Percentiles rank a stretch among this genome's conserved stretches.
Evolutionary conservation across 2,329 filamentous ascomycete species (phyloP).

Genomic region (Scedosporium apiospermum): DNA sequence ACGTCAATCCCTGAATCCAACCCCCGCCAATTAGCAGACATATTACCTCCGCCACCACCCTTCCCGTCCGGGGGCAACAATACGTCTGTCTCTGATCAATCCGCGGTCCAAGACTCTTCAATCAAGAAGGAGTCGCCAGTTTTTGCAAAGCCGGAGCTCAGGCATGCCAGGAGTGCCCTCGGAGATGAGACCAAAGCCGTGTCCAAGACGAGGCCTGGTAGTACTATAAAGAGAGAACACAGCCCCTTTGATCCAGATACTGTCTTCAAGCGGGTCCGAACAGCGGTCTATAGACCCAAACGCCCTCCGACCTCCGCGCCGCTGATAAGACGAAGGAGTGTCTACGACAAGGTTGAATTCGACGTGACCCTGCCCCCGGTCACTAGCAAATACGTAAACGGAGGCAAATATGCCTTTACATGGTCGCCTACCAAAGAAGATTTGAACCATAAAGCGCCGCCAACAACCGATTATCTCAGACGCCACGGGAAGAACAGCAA

Average conservation of each 20-base stretch:
- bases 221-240: slow-evolving; percentile 34
- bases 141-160: slow-evolving; percentile 51
- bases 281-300: slow-evolving; percentile 27
- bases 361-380: slow-evolving; percentile 42
- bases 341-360: slow-evolving; percentile 47
- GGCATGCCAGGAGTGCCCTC: slow-evolving; percentile 46
- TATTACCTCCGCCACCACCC: slow-evolving; percentile 4
- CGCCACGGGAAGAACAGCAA: slow-evolving; percentile 33
- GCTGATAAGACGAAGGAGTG: slow-evolving; percentile 28
- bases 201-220: slow-evolving; percentile 12
- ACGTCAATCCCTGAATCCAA: slow-evolving; percentile 9
- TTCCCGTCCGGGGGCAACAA: slow-evolving; percentile 8
- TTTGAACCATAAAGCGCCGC: slow-evolving; percentile 23
- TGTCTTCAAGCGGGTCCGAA: slow-evolving; percentile 48
- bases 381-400: slow-evolving; percentile 49
- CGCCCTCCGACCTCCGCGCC: slow-evolving; percentile 11
- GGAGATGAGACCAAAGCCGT: slow-evolving; percentile 28
- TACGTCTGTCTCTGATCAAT: not conserved
- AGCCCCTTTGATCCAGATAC: slow-evolving; percentile 50
- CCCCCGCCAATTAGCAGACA: slow-evolving; percentile 8
- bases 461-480: slow-evolving; percentile 38
- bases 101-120: not conserved
- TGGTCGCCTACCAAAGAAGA: slow-evolving; percentile 21
- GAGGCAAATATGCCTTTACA: slow-evolving; percentile 42
- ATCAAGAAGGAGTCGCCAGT: slow-evolving; percentile 16